Evolutionary conservation across 129 eudicot genomes (phyloP).

Genomic region (Flaveria robusta): DNA sequence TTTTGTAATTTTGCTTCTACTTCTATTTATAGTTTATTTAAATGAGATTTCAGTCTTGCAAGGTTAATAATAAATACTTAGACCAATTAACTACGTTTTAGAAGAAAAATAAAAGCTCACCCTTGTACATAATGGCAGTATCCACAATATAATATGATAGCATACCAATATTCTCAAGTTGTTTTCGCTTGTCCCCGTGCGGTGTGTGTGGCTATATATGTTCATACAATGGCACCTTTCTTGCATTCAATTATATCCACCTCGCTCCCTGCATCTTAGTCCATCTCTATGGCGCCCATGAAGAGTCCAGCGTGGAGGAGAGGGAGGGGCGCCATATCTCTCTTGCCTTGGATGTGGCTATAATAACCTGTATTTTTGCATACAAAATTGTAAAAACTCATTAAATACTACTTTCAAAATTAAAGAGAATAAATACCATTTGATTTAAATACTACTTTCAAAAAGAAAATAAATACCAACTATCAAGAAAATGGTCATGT

Average conservation of each 20-base stretch:
- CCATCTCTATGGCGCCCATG: too few relatives aligned
- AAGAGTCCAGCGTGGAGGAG: too few relatives aligned
- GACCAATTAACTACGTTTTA: background rate
- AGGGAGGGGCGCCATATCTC: too few relatives aligned
- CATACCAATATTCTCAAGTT: background rate
- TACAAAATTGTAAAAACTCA: too few relatives aligned
- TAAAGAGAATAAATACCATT: too few relatives aligned
- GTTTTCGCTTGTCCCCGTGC: background rate
- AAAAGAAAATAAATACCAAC: too few relatives aligned
- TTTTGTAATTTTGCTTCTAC: constrained; percentile 3
- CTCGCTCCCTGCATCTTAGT: background rate
- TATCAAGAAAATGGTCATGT: too few relatives aligned
- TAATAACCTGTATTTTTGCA: too few relatives aligned
- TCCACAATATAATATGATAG: background rate
- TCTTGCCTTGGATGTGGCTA: too few relatives aligned
- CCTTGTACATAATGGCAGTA: background rate
- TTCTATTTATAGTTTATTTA: background rate
- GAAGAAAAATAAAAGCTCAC: background rate
- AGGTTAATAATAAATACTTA: background rate
- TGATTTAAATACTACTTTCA: too few relatives aligned
- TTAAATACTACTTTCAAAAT: too few relatives aligned
- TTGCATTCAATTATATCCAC: background rate
- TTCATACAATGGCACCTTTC: background rate
- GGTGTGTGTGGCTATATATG: too few relatives aligned
- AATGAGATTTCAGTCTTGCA: background rate